Percentiles rank a stretch among this genome's conserved stretches.
phyloP scores from a whole-genome alignment of 1,284 basidiomycete genomes.

The Rhodotorula sp. region DNA sequence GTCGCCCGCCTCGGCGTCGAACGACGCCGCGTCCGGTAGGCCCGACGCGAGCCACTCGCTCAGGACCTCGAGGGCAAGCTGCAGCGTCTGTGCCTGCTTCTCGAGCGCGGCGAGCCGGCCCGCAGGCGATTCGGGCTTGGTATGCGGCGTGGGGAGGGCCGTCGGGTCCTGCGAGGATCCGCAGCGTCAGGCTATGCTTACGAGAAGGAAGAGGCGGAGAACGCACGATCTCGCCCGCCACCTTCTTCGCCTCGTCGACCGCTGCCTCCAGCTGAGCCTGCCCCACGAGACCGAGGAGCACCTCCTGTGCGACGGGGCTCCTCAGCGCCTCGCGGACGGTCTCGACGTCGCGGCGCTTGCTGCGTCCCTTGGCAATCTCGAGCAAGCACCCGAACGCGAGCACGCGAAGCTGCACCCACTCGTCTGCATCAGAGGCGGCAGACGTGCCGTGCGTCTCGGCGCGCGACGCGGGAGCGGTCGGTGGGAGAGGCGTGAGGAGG shows the following conservation, averaged over 20 bases:
- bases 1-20: conserved; percentile 37
- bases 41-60: conserved; percentile 40
- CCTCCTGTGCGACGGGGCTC: conserved; percentile 13
- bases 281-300: conserved; percentile 23
- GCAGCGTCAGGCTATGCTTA: background rate
- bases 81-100: conserved; percentile 67
- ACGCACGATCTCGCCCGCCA: conserved; percentile 24
- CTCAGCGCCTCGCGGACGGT: conserved; percentile 17
- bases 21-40: conserved; percentile 16
- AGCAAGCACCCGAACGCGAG: conserved; percentile 42
- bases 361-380: conserved; percentile 36
- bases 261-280: background rate
- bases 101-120: conserved; percentile 74
- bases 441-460: background rate
- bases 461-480: background rate
- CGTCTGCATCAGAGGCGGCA: conserved; percentile 7
- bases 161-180: conserved; percentile 18
- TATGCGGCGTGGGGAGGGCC: conserved; percentile 5
- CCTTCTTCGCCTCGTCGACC: conserved; percentile 17
- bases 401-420: conserved; percentile 36
- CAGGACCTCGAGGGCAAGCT: conserved; percentile 78
- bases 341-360: conserved; percentile 29
- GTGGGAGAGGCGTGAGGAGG: conserved; percentile 21
- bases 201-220: background rate
- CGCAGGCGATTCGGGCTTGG: conserved; percentile 48